A percentile compares a stretch with the other conserved stretches of the same genome.
These are phyloP conservation scores for Exophiala sp. DNA, from an alignment of 2,329 filamentous ascomycete species.

Conservation along the genomic window DNA sequence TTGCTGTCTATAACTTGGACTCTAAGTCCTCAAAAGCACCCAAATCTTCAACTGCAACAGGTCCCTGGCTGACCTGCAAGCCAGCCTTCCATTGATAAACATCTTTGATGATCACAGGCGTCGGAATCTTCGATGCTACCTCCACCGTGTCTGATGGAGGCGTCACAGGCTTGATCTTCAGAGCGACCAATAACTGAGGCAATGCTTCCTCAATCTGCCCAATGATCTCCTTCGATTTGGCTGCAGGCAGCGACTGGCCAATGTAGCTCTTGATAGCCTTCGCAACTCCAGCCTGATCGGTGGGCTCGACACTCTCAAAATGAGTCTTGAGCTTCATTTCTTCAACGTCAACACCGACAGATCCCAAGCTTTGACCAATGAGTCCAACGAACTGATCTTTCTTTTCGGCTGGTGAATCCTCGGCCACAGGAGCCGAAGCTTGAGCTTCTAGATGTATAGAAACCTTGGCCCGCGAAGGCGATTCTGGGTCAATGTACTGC, in stretches of 20 bases:
- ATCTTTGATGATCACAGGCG: conserved; percentile 63
- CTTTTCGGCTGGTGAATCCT: conserved; percentile 39
- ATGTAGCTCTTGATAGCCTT: conserved; percentile 51
- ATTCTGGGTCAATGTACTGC: conserved; percentile 70
- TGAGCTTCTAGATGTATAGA: conserved; percentile 81
- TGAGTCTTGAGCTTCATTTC: conserved; percentile 30
- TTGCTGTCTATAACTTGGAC: conserved; percentile 63
- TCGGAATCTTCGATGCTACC: conserved; percentile 45
- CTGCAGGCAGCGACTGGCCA: conserved; percentile 46
- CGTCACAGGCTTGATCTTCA: conserved; percentile 41
- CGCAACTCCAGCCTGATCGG: conserved; percentile 50
- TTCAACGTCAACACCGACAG: conserved; percentile 46
- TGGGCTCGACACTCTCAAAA: conserved; percentile 46
- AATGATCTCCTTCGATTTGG: conserved; percentile 48
- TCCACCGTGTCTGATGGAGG: conserved; percentile 33
- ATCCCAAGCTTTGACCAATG: conserved; percentile 46
- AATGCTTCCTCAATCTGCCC: conserved; percentile 51
- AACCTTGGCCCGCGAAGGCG: conserved; percentile 71
- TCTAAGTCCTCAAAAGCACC: conserved; percentile 83
- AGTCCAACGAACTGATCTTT: conserved; percentile 43
- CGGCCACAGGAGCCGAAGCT: conserved; percentile 43
- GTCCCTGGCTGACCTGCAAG: conserved; percentile 68
- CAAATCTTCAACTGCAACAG: conserved; percentile 69
- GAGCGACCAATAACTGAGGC: conserved; percentile 40
- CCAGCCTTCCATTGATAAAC: conserved; percentile 76